Evolutionary conservation across 768 basidiomycete genomes (phyloP).

Genomic region (Cantharellus cinnabarinus): DNA sequence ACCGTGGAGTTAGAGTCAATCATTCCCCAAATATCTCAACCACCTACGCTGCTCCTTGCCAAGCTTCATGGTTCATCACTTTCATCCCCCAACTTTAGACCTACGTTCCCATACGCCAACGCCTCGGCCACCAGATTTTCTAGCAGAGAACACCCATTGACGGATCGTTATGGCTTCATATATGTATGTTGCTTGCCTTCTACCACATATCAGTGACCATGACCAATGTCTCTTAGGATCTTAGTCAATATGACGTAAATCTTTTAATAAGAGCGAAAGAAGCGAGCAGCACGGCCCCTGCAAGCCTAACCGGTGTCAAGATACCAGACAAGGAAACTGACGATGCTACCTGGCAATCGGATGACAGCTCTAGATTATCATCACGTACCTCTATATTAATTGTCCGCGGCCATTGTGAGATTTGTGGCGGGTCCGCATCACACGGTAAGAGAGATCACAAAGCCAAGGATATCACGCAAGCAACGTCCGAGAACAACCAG

Average conservation of each 20-base stretch:
- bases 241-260: slow-evolving; percentile 60
- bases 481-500: neutral
- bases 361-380: slow-evolving; percentile 24
- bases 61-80: slow-evolving; percentile 36
- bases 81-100: slow-evolving; percentile 53
- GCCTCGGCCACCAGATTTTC: slow-evolving; percentile 16
- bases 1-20: slow-evolving; percentile 37
- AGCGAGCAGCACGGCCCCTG: slow-evolving; percentile 57
- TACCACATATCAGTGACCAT: neutral
- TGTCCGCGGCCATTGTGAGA: slow-evolving; percentile 27
- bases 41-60: slow-evolving; percentile 68
- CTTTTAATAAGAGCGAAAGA: slow-evolving; percentile 52
- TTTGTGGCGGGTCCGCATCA: slow-evolving; percentile 12
- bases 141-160: slow-evolving; percentile 21
- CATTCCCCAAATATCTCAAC: slow-evolving; percentile 58
- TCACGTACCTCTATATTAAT: slow-evolving; percentile 3
- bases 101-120: slow-evolving; percentile 13
- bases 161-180: slow-evolving; percentile 81
- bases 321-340: slow-evolving; percentile 49
- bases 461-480: neutral
- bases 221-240: slow-evolving; percentile 21
- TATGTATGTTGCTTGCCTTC: slow-evolving; percentile 20
- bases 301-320: slow-evolving; percentile 71
- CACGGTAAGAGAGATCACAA: neutral
- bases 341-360: slow-evolving; percentile 38